These are phyloP conservation scores for Pochonia chlamydosporia DNA, from an alignment of 2,329 filamentous ascomycete species.

Conservation along the genomic window DNA sequence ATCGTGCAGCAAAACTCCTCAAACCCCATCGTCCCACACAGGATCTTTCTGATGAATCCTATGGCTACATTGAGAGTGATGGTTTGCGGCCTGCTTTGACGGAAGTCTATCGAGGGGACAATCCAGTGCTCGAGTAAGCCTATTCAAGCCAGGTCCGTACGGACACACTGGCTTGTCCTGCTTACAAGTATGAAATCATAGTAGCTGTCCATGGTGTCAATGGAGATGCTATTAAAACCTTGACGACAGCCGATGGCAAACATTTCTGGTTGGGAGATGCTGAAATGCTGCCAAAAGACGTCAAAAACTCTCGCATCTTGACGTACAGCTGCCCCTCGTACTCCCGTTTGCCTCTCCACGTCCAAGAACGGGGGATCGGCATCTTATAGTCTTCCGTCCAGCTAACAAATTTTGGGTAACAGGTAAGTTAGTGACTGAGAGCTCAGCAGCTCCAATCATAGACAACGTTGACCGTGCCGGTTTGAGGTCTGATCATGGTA, in stretches of 20 bases:
- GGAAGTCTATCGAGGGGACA: not conserved
- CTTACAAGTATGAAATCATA: not conserved
- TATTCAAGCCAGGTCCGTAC: not conserved
- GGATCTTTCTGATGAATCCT: too few relatives aligned
- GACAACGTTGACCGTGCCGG: not conserved
- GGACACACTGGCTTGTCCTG: too few relatives aligned
- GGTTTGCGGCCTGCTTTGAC: not conserved
- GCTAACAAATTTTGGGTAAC: not conserved
- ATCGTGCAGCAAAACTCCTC: not conserved
- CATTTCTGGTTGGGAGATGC: not conserved
- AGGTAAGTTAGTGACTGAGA: not conserved
- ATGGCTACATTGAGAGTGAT: not conserved
- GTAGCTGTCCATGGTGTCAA: not conserved
- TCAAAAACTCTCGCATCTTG: not conserved
- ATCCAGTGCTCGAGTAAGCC: not conserved
- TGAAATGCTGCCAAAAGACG: not conserved
- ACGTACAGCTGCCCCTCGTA: not conserved
- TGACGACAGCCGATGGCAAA: not conserved
- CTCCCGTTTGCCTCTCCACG: not conserved
- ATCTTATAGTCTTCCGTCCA: not conserved
- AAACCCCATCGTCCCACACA: too few relatives aligned
- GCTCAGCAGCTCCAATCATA: not conserved
- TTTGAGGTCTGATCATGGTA: not conserved
- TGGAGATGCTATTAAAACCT: not conserved
- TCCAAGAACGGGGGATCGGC: not conserved